Evolutionary conservation across 305 asterid genomes (phyloP), one percentile per base, ranked within the genome.

Genomic region (Nicotiana rustica): DNA sequence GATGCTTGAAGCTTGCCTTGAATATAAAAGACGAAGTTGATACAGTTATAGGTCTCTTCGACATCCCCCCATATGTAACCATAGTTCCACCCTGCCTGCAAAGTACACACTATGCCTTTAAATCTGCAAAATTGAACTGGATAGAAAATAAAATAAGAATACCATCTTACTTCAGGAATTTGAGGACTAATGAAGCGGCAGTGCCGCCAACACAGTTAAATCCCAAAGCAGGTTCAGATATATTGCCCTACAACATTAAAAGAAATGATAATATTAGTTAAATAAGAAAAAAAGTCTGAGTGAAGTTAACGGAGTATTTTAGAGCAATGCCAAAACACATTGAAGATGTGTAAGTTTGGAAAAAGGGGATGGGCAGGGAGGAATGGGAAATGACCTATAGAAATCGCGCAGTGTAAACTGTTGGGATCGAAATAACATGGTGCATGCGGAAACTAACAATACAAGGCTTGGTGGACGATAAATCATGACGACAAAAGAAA

Each of bases 21-120:
- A 94, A 94, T 85, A 96, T 94, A 88, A 94, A 93, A 67, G 97
- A 86, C 44, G 97, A 86, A 82, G 98, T 96, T 80, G 95, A 84
- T 82, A 94, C 94, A 52, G 96, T 94, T 83, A 96, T 83, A 17
- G 98, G 98, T 62, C 89, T 94, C 92, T 92, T 96, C 44, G 98
- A 96, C 98, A 96, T 96, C 81, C 99, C 98, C 65, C 99, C 99
- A 80, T 96, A 96, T 19, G 99, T 94, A 79, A 93, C 98, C 99
- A 96, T 94, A 73, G 94, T 94, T 80, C 98, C 99, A 80, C 97
- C 94, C 67, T 91, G 88, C 90, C 98, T 95, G 89, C 19, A 59
- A 59, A 19, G 57, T 66, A 79, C 83, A 66, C 19, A 71, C n/a
- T 15, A 60, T 52, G 55, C 49, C 56, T 82, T 75, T 14, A 62